Evolutionary conservation across 2,329 filamentous ascomycete genomes (phyloP).

Genomic region (Aureobasidium leucospermi): DNA sequence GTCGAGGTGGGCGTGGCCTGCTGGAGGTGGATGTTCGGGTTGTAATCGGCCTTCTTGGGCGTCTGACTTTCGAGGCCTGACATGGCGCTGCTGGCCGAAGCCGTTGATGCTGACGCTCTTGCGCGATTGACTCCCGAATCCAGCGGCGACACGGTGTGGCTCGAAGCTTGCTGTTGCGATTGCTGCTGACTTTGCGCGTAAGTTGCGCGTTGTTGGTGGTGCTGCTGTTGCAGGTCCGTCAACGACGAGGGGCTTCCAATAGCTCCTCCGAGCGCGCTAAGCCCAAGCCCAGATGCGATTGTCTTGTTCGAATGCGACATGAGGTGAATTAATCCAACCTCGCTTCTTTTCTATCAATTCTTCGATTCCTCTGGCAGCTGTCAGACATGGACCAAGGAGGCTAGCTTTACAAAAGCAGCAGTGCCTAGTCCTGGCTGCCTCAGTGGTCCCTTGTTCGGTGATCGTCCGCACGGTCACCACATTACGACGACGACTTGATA

Average conservation of each 20-base stretch:
- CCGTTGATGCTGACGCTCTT: neutral
- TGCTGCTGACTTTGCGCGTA: neutral
- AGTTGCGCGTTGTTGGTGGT: neutral
- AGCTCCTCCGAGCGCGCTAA: neutral
- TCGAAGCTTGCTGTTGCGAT: neutral
- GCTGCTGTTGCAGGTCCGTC: neutral
- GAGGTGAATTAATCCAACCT: too few relatives aligned
- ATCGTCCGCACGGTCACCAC: neutral
- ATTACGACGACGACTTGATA: neutral
- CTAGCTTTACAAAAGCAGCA: too few relatives aligned
- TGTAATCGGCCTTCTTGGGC: slow-evolving; percentile 41
- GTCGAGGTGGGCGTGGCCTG: slow-evolving; percentile 35
- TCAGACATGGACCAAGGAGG: neutral
- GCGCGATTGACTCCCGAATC: neutral
- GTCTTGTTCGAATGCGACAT: slow-evolving; percentile 7
- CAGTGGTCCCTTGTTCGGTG: neutral
- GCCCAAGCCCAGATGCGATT: neutral
- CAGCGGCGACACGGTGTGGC: neutral
- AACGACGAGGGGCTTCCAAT: neutral
- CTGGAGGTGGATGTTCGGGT: slow-evolving; percentile 48
- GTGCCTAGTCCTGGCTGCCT: neutral
- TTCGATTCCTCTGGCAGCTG: neutral
- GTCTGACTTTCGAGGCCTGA: slow-evolving; percentile 32
- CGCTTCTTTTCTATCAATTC: neutral
- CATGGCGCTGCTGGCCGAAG: slow-evolving; percentile 5